Evolutionary conservation across 495 filamentous ascomycete species (phyloP), one percentile per base, ranked within the genome.

Genomic region (Penicillium salamii): DNA sequence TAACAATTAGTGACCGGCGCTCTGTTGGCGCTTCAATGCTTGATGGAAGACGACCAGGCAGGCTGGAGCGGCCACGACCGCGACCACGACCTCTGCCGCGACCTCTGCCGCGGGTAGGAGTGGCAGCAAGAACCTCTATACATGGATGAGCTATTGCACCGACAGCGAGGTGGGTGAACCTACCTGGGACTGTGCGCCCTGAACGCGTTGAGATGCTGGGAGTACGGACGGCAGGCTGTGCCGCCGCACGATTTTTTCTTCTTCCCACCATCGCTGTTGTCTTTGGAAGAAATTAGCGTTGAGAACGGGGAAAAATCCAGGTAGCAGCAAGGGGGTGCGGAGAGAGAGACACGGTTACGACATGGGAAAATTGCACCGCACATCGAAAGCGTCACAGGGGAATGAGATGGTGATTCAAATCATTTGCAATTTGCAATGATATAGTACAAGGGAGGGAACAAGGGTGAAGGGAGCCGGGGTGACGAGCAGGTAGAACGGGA

Each of bases 191-290:
- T 32, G 50, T 52, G 46, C 58, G 58, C 28, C 51, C 46, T n/a
- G 57, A 53, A 37, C 59, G 55, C 42, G 59, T 62, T n/a, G 59
- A 53, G 21, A 47, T 54, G 26, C 45, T 62, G 28, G 58, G 40
- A 31, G 44, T 54, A 19, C 45, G 41, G 12, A 42, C 35, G 14
- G 51, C 45, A 24, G 55, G 40, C 41, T 52, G 39, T 18, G 49
- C 39, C 21, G 51, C 50, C 41, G 52, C 53, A 52, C 59, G 32
- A 18, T 43, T 59, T 49, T 54, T 58, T 43, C 49, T 49, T 57
- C 53, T 45, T 53, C 67, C 67, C 47, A 65, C 67, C 69, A 72
- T 72, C 48, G 54, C 53, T 52, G 52, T 60, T 46, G 44, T 55
- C 54, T 62, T 54, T 59, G 46, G 7, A 33, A 15, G 31, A 37